Evolutionary conservation across 2,329 filamentous ascomycete genomes (phyloP).

Genomic region (Fusarium agapanthi): DNA sequence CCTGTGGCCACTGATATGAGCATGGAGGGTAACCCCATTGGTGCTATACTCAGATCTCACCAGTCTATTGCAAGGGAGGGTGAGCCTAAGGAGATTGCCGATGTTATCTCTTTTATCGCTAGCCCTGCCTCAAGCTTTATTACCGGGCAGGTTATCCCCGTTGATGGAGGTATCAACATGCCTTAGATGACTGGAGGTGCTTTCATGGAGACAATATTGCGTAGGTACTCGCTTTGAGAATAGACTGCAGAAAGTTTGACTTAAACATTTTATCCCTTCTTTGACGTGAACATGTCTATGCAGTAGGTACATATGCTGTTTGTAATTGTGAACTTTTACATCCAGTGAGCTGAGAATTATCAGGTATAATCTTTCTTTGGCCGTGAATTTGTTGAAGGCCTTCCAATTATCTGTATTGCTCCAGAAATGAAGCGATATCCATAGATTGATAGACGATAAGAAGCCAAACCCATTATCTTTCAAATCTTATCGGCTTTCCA

Average conservation of each 20-base stretch:
- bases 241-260: background rate
- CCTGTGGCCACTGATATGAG: slow-evolving; percentile 11
- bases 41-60: background rate
- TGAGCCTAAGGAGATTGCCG: background rate
- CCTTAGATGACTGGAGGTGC: background rate
- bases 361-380: too few relatives aligned
- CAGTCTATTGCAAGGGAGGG: slow-evolving; percentile 7
- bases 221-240: background rate
- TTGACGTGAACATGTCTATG: fast-evolving
- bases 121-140: slow-evolving; percentile 9
- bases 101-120: slow-evolving; percentile 1
- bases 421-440: background rate
- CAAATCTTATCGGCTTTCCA: background rate
- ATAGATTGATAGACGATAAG: background rate
- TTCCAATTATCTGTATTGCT: background rate
- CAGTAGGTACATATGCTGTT: background rate
- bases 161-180: slow-evolving; percentile 7
- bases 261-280: background rate
- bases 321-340: fast-evolving
- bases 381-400: fast-evolving
- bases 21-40: background rate
- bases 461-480: background rate
- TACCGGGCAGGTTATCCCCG: slow-evolving; percentile 10
- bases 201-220: fast-evolving
- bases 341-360: too few relatives aligned